Evolutionary conservation across 257 asterid genomes (phyloP), one percentile per base, ranked within the genome.

Genomic region (Dorcoceras hygrometricum): DNA sequence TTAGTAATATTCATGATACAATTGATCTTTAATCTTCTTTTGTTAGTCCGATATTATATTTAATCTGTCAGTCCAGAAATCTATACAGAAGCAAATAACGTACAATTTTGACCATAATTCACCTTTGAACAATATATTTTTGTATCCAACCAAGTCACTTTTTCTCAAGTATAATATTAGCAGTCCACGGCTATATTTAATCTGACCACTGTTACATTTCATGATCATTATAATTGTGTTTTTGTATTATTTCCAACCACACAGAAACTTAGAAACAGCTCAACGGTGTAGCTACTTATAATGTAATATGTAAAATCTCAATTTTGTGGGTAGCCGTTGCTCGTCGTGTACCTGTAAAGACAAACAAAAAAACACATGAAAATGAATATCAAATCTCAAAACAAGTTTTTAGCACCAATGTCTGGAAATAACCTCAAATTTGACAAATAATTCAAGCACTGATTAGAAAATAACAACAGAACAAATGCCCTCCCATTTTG

Each of bases 261-360:
- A 14, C 51, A 12, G n/a, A 46, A 14, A 46, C 54, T 46, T 46
- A 16, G 16, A 43, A 43, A 3, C 4, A 39, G 14, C 43, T 8
- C 14, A 0, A 8, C 1, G 2, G 14, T 31, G 16, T 36, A 39
- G 53, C 7, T 43, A 43, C 53, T 14, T 4, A n/a, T n/a, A 34
- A 39, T 39, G 51, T 39, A 3, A 12, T 39, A 11, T 39, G 51
- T 39, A 39, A 39, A 46, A 4, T 18, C 22, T 46, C 54, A 46
- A 18, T 14, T 46, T 46, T 46, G 20, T 4, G 18, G 54, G 54
- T 5, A 46, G 5, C 8, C 54, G 8, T 46, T 46, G 54, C 54
- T 46, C 54, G 20, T 46, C 54, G 18, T 46, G 54, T 46, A 46
- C 54, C 54, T 46, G 54, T 46, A 46, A 46, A 46, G 54, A 46